Conservation (phyloP, 192 early-diverging fungal species). For the Backusella tuberculispora region DNA sequence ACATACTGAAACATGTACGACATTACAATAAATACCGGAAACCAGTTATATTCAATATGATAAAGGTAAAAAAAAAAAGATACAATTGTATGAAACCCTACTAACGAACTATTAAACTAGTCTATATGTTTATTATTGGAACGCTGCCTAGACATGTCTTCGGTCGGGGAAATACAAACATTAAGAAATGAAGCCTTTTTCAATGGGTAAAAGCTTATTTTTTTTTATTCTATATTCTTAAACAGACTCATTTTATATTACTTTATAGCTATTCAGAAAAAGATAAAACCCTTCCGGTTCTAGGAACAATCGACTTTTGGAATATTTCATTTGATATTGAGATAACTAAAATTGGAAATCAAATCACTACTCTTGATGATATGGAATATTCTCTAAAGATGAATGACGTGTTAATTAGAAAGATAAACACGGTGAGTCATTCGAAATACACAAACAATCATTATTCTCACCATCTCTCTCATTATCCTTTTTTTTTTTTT, state of each 20-base stretch:
- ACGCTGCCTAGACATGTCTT: not conserved
- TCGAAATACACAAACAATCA: not conserved
- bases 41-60: not conserved
- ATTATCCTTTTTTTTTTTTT: too few relatives aligned
- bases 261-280: not conserved
- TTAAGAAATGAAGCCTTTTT: not conserved
- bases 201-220: not conserved
- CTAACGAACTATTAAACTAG: not conserved
- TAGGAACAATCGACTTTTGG: not conserved
- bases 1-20: not conserved
- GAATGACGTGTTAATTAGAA: not conserved
- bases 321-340: conserved; percentile 3
- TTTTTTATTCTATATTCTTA: not conserved
- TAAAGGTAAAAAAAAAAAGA: conserved; percentile 21
- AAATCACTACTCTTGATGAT: conserved; percentile 9
- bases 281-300: not conserved
- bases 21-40: not conserved
- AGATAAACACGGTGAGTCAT: not conserved
- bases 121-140: not conserved
- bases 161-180: not conserved
- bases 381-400: not conserved
- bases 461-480: too few relatives aligned
- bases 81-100: not conserved
- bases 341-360: conserved; percentile 17
- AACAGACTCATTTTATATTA: too few relatives aligned